Percentiles rank a stretch among this genome's conserved stretches.
Conservation (phyloP, 306 rosid genomes). For the Vigna reflexopilosa region DNA sequence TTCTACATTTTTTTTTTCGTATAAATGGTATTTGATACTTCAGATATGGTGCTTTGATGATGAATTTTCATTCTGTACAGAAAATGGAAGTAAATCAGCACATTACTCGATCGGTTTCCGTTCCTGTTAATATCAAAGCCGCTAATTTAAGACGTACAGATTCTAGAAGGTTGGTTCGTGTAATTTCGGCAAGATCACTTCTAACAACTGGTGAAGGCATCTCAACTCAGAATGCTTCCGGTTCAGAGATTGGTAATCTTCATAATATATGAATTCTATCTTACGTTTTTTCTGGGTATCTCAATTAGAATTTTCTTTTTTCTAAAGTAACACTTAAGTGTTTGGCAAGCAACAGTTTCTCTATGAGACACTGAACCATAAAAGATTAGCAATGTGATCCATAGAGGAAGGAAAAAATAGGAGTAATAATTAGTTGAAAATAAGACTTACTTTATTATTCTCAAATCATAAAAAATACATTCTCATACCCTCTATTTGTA, state of each 20-base stretch:
- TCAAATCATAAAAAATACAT: too few relatives aligned
- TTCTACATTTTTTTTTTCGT: background rate
- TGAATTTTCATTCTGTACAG: conserved; percentile 48
- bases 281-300: background rate
- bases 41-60: conserved; percentile 31
- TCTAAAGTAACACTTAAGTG: background rate
- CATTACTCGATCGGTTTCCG: conserved; percentile 72
- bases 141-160: conserved; percentile 58
- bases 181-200: conserved; percentile 61
- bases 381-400: background rate
- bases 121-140: conserved; percentile 62
- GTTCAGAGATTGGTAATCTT: conserved; percentile 54
- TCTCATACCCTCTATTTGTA: too few relatives aligned
- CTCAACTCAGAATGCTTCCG: conserved; percentile 46
- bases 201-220: conserved; percentile 42
- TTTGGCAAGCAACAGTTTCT: background rate
- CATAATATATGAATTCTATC: background rate
- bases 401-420: background rate
- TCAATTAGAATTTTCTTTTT: background rate
- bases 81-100: conserved; percentile 54
- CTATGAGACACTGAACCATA: conserved; percentile 4
- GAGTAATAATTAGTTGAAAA: background rate
- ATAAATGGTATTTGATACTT: conserved; percentile 1
- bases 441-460: too few relatives aligned
- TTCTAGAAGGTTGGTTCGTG: conserved; percentile 71